Evolutionary conservation across 441 rosid species (phyloP).

Genomic region (Lepidium campestre): DNA sequence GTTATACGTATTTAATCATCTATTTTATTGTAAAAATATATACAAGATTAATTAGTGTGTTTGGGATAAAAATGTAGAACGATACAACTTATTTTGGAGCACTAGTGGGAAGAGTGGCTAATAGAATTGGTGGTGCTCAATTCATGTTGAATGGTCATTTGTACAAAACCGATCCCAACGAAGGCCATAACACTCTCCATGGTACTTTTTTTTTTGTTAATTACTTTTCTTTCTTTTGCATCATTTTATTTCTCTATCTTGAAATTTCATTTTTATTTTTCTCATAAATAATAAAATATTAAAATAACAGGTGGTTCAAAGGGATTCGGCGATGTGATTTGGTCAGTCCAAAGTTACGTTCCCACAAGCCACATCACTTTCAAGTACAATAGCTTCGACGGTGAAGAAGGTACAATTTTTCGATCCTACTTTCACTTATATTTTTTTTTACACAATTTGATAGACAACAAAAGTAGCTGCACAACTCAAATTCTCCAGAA

Average conservation of each 20-base stretch:
- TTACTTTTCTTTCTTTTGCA: no score
- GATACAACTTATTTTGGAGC: slow-evolving; percentile 66
- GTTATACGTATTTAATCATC: no score
- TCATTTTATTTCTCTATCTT: no score
- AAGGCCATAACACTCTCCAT: slow-evolving; percentile 58
- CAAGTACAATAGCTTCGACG: slow-evolving; percentile 51
- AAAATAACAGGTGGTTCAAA: slow-evolving; percentile 20
- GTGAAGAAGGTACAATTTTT: slow-evolving; percentile 48
- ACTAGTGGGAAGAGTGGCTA: slow-evolving; percentile 59
- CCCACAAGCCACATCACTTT: slow-evolving; percentile 48
- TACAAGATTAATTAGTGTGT: no score
- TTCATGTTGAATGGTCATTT: slow-evolving; percentile 40
- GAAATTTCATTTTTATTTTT: no score
- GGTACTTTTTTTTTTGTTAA: slow-evolving; percentile 33
- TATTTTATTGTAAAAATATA: no score
- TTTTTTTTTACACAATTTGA: no score
- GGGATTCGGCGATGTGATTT: slow-evolving; percentile 57
- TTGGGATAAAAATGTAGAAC: slow-evolving; percentile 18
- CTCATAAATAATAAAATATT: not conserved
- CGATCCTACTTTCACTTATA: no score
- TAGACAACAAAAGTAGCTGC: no score
- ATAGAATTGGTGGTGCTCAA: slow-evolving; percentile 50
- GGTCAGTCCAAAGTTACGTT: slow-evolving; percentile 41
- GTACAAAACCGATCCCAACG: slow-evolving; percentile 41
- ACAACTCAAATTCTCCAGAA: no score